phyloP scores from a whole-genome alignment of 2,329 filamentous ascomycete genomes.

The Alternaria ethzedia region DNA sequence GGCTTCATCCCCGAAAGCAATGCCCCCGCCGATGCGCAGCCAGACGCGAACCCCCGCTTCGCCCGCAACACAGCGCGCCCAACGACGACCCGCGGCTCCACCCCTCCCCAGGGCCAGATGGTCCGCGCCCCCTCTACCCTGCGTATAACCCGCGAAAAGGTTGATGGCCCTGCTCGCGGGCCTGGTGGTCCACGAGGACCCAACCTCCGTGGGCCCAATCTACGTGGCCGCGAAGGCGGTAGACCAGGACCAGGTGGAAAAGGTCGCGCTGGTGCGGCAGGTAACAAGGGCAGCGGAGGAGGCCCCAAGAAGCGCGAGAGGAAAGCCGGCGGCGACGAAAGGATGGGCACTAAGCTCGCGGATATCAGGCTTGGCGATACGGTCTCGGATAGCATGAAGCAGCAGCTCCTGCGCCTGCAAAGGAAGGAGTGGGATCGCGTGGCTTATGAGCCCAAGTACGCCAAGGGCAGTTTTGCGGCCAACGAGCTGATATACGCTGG shows the following conservation, averaged over 20 bases:
- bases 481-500: conserved; percentile 41
- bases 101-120: conserved; percentile 35
- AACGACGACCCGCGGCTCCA: conserved; percentile 10
- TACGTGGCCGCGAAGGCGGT: conserved; percentile 28
- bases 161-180: conserved; percentile 12
- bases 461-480: conserved; percentile 39
- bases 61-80: conserved; percentile 13
- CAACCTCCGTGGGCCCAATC: conserved; percentile 29
- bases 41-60: conserved; percentile 16
- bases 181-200: conserved; percentile 5
- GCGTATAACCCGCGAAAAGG: conserved; percentile 21
- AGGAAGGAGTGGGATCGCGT: conserved; percentile 44
- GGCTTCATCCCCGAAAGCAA: conserved; percentile 8
- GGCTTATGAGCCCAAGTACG: conserved; percentile 45
- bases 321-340: conserved; percentile 5
- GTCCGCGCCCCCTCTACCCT: conserved; percentile 39
- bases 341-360: not conserved
- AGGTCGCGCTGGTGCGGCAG: not conserved
- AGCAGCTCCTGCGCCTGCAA: conserved; percentile 43
- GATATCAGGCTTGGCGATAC: conserved; percentile 22
- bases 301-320: conserved; percentile 33
- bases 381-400: conserved; percentile 39
- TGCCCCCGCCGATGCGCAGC: conserved; percentile 1
- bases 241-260: conserved; percentile 9
- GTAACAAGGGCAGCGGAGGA: conserved; percentile 12